Conservation (phyloP, 78 protist genomes). For the Dictyostelium capitatum region DNA sequence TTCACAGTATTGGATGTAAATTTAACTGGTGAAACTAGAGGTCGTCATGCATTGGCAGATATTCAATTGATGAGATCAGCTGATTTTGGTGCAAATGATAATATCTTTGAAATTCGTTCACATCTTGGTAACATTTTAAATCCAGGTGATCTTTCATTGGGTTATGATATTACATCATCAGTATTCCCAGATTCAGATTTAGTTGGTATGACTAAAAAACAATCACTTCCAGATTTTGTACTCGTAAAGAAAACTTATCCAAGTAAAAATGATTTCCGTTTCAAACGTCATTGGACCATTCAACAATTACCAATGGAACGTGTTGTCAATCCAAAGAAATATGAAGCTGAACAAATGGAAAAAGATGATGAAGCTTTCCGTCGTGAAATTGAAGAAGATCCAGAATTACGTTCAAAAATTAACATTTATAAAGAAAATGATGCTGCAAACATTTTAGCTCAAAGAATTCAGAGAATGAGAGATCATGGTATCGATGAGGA, state of each 20-base stretch:
- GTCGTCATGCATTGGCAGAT: constrained; percentile 88
- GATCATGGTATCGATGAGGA: constrained; percentile 70
- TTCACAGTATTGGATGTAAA: constrained; percentile 92
- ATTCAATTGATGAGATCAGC: constrained; percentile 81
- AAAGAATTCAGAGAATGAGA: constrained; percentile 33
- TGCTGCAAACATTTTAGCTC: constrained; percentile 21
- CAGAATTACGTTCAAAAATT: constrained; percentile 84
- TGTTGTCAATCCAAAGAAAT: constrained; percentile 35
- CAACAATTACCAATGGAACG: constrained; percentile 28
- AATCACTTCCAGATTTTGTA: constrained; percentile 89
- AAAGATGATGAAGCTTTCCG: constrained; percentile 86
- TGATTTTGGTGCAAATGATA: constrained; percentile 90
- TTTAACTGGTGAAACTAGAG: constrained; percentile 66
- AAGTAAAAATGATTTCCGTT: constrained; percentile 49
- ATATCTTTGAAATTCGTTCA: constrained; percentile 58
- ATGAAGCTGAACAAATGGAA: constrained; percentile 52
- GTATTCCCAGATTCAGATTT: constrained; percentile 83
- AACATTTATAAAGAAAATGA: constrained; percentile 68
- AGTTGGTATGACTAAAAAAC: constrained; percentile 2
- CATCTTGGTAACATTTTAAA: constrained; percentile 93
- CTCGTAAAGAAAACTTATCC: constrained; percentile 92
- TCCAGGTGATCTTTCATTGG: constrained; percentile 94
- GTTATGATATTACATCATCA: constrained; percentile 82
- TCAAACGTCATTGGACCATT: constrained; percentile 43
- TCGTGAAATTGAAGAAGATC: constrained; percentile 93